Evolutionary conservation across 257 asterid species (phyloP), one percentile per base, ranked within the genome.

Genomic region (Jacaranda copaia): DNA sequence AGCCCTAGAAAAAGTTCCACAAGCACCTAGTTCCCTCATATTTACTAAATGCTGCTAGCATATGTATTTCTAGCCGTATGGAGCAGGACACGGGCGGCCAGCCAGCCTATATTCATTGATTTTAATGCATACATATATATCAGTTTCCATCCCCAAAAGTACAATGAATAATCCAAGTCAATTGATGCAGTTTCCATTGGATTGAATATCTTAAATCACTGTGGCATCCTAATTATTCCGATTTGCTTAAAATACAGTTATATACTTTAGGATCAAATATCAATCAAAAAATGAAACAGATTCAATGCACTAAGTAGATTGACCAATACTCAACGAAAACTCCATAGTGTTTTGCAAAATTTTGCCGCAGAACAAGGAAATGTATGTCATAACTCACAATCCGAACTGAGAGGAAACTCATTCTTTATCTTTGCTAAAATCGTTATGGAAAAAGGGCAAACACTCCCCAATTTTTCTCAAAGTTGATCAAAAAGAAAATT

Each of bases 371-470:
- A 72, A 53, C 51, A 71, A 7, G 58, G n/a, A 74, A 49, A 53
- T 42, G 70, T 42, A 20, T 25, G 45, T 63, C 73, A 25, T 2
- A 68, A 45, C 13, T 65, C 40, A 49, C 40, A 69, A 69, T 12
- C 5, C 15, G 6, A 49, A 49, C 11, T 6, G 32, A 20, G 45
- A 69, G 55, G 19, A 5, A 39, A 53, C 55, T 63, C 68, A 45
- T 71, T 57, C 42, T 25, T 49, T 71, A 25, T 71, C 72, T 49
- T n/a, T 69, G 36, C 39, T 40, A 36, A 16, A 3, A 65, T 79
- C 69, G 15, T 8, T 63, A 67, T 59, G 45, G 8, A 45, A 5
- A 10, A 36, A 46, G 51, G 55, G 48, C 18, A 68, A 13, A 69
- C 55, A 40, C 57, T 64, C 19, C 56, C 56, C 40, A 25, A 25